Evolutionary conservation across 106 monocot species (phyloP), one percentile per base, ranked within the genome.

Genomic region (Dendrobium officinale): DNA sequence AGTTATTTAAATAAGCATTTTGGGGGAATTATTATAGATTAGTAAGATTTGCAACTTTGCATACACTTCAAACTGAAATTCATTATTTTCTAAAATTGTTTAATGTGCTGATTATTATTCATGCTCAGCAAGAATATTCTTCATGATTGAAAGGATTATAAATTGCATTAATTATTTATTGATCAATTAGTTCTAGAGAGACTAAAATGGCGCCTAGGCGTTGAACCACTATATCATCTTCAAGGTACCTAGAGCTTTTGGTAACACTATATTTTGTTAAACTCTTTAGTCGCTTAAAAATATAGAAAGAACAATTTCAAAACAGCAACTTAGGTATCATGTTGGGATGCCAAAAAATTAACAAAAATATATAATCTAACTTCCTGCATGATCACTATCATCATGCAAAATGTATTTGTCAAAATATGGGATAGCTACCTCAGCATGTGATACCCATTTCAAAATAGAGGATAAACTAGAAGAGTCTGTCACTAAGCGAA

Each of bases 371-470:
- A 55, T 26, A 27, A 75, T 55, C 31, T 19, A 55, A 20, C 18
- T 22, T 22, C 3, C 26, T 66, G 64, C 64, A 24, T 66, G 24
- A 6, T 24, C 24, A 72, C 55, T 31, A 80, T 29, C 72, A 80
- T 44, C 33, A 80, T 41, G 41, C 54, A 66, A 48, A 66, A 51
- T 51, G 5, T 24, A 66, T 72, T 33, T 37, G 33, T 17, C 72
- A 40, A 70, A 87, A 43, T 26, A 66, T 8, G 73, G 55, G 64
- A 51, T 75, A 44, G 18, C 18, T 86, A 98, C 98, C 95, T 98
- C 91, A 75, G 79, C 86, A 86, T 98, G 88, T 67, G 90, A 72
- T 42, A 81, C 81, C 86, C 86, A 95, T 86, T 89, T 95, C 82
- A 98, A 81, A 77, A 92, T 70, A 22, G 89, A 85, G 44, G 88